Evolutionary conservation across 139 green algal species (phyloP), one percentile per base, ranked within the genome.

Genomic region (Chlorokybus atmophyticus): DNA sequence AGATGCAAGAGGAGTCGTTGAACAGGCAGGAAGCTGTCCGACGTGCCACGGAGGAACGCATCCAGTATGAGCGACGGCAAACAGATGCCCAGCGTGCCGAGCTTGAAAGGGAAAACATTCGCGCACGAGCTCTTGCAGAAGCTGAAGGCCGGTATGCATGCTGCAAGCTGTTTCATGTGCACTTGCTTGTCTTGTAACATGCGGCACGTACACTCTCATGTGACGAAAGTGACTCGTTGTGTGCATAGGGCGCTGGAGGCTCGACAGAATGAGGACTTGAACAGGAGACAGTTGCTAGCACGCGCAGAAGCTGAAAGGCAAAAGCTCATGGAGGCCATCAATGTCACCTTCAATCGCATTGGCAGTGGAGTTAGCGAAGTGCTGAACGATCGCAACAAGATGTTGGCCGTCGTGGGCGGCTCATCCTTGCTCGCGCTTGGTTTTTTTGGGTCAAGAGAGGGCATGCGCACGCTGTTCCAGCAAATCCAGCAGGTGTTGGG

Each of bases 241-340:
- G n/a, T n/a, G n/a, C n/a, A n/a, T n/a, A n/a, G n/a, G 30, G 83
- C 83, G 28, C 73, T 78, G 55, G 92, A 99, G 74, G 71, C 77
- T 17, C 71, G 89, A 1, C 75, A 84, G 59, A 97, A 95, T 66
- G 90, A 95, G 69, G 92, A 99, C 70, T 77, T 99, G 32, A 93
- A 94, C 78, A 62, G 86, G 4, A 63, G 67, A 31, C 40, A 68
- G 41, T 40, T 78, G 54, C 30, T 78, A 31, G 55, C 53, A 32
- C 35, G 30, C 40, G 29, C 55, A 14, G 48, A 85, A 19, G 79
- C 83, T 60, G 82, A 91, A 42, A 75, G 68, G 2, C 78, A 85
- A 62, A 81, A 82, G 38, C 41, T 74, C 35, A 51, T 95, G 5
- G 82, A 88, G 68, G 75, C 77, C 29, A 93, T 96, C 73, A 90